phyloP scores from a whole-genome alignment of 2,329 filamentous ascomycete genomes.

The Penicillium frequentans region DNA sequence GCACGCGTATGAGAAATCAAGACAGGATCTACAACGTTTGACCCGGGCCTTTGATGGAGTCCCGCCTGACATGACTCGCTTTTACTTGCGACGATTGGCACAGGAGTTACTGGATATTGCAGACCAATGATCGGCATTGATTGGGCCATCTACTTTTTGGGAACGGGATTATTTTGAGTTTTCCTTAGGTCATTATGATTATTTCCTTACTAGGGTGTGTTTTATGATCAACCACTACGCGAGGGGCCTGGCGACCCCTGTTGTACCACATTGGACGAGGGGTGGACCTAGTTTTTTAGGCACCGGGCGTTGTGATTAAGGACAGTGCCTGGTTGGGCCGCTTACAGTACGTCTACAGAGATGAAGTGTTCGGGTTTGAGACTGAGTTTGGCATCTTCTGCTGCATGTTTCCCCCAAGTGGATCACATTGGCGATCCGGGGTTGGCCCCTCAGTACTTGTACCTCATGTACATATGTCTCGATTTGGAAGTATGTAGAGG shows the following conservation, averaged over 20 bases:
- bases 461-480: not conserved
- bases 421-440: constrained; percentile 25
- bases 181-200: not conserved
- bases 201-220: not conserved
- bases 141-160: not conserved
- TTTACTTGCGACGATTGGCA: constrained; percentile 72
- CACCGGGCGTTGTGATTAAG: constrained; percentile 2
- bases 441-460: constrained; percentile 11
- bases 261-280: constrained; percentile 12
- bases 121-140: constrained; percentile 14
- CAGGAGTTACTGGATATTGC: constrained; percentile 59
- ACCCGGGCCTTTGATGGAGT: constrained; percentile 49
- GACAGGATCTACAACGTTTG: constrained; percentile 70
- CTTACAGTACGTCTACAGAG: not conserved
- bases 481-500: not conserved
- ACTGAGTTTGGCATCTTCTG: not conserved
- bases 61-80: constrained; percentile 66
- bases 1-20: constrained; percentile 78
- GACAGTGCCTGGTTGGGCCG: not conserved
- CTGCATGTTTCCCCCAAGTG: constrained; percentile 11
- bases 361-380: not conserved
- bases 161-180: not conserved
- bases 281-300: not conserved
- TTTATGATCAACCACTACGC: constrained; percentile 5
- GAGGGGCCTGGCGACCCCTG: constrained; percentile 6